These are phyloP conservation scores for Ustilago curta DNA, from an alignment of 1,284 basidiomycete species.

Conservation along the genomic window DNA sequence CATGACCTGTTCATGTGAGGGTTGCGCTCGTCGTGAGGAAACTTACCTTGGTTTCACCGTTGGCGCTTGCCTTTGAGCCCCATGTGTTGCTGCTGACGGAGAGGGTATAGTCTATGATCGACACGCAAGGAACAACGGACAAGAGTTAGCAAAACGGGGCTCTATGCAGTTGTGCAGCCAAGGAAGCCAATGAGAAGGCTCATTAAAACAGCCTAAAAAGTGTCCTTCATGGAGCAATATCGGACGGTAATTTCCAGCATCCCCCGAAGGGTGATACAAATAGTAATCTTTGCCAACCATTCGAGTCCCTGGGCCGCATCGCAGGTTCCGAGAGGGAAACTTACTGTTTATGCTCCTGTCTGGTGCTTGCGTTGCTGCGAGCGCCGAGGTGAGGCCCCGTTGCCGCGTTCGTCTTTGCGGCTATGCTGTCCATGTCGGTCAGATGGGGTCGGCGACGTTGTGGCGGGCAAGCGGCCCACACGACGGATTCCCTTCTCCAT, in stretches of 20 bases:
- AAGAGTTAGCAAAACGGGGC: no score
- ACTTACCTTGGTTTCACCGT: no score
- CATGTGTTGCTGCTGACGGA: no score
- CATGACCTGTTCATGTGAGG: no score
- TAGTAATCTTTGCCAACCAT: constrained; percentile 27
- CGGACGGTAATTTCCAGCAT: constrained; percentile 68
- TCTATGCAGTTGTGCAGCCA: neutral
- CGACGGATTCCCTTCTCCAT: constrained; percentile 17
- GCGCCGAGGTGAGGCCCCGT: neutral
- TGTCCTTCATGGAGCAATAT: constrained; percentile 60
- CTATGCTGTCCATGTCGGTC: neutral
- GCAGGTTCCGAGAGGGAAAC: neutral
- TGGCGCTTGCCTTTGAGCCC: no score
- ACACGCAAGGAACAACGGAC: no score
- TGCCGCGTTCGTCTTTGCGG: neutral
- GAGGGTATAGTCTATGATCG: no score
- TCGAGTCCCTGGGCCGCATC: neutral
- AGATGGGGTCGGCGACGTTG: neutral
- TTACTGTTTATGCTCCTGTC: constrained; percentile 16
- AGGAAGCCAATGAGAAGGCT: constrained; percentile 24
- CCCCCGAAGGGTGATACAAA: constrained; percentile 39
- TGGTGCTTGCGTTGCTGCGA: neutral
- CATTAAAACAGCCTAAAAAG: constrained; percentile 61
- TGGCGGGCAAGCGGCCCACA: neutral
- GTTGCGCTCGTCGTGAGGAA: no score